Evolutionary conservation across 2,329 filamentous ascomycete genomes (phyloP).

Genomic region (Fusarium transvaalense): DNA sequence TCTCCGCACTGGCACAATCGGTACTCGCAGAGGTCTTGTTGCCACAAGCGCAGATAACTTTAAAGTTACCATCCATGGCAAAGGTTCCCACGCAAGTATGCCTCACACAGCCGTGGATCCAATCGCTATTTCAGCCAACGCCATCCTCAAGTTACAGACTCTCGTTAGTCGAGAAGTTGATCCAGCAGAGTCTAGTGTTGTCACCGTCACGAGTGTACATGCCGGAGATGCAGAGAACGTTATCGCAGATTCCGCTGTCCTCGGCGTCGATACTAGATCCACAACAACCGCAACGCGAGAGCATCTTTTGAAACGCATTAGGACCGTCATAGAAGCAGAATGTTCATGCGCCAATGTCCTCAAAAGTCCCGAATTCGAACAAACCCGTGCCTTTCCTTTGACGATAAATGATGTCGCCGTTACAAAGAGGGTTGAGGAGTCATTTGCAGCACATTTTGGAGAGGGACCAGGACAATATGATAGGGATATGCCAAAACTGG

Average conservation of each 20-base stretch:
- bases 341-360: conserved; percentile 61
- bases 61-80: conserved; percentile 52
- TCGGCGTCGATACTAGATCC: conserved; percentile 58
- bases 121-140: conserved; percentile 19
- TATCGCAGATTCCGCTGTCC: conserved; percentile 56
- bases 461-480: conserved; percentile 45
- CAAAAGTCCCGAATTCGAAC: conserved; percentile 57
- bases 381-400: conserved; percentile 59
- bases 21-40: conserved; percentile 44
- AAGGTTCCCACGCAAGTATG: conserved; percentile 46
- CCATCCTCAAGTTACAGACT: conserved; percentile 44
- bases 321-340: conserved; percentile 65
- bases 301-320: conserved; percentile 53
- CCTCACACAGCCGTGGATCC: conserved; percentile 21
- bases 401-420: conserved; percentile 64
- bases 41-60: conserved; percentile 47
- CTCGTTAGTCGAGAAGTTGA: conserved; percentile 51
- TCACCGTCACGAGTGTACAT: conserved; percentile 60
- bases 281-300: conserved; percentile 50
- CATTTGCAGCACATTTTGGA: conserved; percentile 61
- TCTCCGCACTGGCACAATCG: conserved; percentile 51
- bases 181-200: conserved; percentile 56
- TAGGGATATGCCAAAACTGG: conserved; percentile 55
- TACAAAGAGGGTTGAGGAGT: conserved; percentile 56
- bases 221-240: conserved; percentile 60